Evolutionary conservation across 2,329 filamentous ascomycete species (phyloP), one percentile per base, ranked within the genome.

Genomic region (Pseudocercospora fijiensis): DNA sequence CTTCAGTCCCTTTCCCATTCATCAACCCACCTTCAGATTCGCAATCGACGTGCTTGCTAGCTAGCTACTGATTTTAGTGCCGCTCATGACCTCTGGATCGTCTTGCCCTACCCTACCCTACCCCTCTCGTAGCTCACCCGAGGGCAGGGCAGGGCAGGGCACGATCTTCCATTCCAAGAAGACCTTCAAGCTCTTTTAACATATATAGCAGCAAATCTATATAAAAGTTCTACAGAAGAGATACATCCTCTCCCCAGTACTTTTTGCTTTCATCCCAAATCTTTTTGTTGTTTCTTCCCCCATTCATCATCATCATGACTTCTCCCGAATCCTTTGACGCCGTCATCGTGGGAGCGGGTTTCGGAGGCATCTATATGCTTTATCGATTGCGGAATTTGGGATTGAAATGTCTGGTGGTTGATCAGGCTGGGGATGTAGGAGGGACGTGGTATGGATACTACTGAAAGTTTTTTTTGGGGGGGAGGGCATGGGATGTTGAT

Each of bases 381-480:
- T 62, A 67, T 49, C 55, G 60, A 5, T 58, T 69, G 4, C 59
- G 67, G 27, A 61, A 69, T 63, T 20, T 69, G 58, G 62, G 65
- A 33, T 26, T 70, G 45, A 69, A 72, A 53, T 67, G 47, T 67
- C 71, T 65, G 68, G 75, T 65, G 77, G 79, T 37, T 71, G 79
- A 49, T 79, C 82, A 79, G 64, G 77, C 78, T 52, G 77, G 77
- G 47, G 75, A 77, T 18, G 73, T 80, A 9, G 79, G 79, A 13
- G 79, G 79, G 4, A 63, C 61, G n/a, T 63, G 62, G 62, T 64
- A 30, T 49, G 41, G 3, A 24, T 10, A 26, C n/a, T n/a, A n/a
- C n/a, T 27, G 18, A 11, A 13, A 10, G 18, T 11, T 4, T 4
- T 3, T 2, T 49, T 4, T 22, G 13, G 45, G 45, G 11, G 10